Evolutionary conservation across 202 grass and related monocot genomes (phyloP).

Genomic region (Elaeis oleifera): DNA sequence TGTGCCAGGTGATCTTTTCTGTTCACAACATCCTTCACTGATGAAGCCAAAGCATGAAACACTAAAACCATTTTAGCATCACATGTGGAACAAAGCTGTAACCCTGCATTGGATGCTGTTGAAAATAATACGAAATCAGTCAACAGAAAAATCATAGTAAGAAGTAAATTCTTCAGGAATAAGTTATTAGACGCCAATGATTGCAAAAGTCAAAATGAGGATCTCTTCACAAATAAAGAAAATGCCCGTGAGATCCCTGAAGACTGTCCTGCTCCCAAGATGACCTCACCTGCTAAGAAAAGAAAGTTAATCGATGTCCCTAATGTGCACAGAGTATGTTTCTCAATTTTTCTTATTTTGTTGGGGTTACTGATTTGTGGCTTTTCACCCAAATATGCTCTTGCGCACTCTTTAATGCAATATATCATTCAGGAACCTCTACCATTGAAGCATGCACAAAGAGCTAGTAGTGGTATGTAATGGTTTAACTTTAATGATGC

Average conservation of each 20-base stretch:
- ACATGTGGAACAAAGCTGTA: constrained; percentile 24
- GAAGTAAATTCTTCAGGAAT: constrained; percentile 63
- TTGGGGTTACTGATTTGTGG: constrained; percentile 3
- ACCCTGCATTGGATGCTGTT: constrained; percentile 10
- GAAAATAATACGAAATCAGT: constrained; percentile 26
- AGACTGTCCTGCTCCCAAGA: constrained; percentile 29
- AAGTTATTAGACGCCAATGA: constrained; percentile 32
- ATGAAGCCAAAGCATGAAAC: constrained; percentile 27
- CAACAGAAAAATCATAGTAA: constrained; percentile 39
- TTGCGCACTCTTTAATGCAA: constrained; percentile 9
- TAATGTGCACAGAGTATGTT: constrained; percentile 48
- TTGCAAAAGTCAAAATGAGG: constrained; percentile 32
- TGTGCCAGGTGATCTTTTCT: constrained; percentile 19
- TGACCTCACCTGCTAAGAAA: constrained; percentile 40
- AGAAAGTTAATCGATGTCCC: constrained; percentile 40
- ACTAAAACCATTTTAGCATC: constrained; percentile 35
- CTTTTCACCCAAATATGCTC: too few relatives aligned
- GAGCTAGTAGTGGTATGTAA: constrained; percentile 45
- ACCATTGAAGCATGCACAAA: constrained; percentile 21
- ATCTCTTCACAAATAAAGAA: constrained; percentile 24
- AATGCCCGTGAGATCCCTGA: constrained; percentile 14
- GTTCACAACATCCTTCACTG: constrained; percentile 15
- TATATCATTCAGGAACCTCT: constrained; percentile 46
- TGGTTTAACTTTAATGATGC: neutral
- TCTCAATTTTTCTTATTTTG: constrained; percentile 15